Base-by-base conservation (phyloP, 768 basidiomycete genomes). In the Hirschioporus abietinus region DNA sequence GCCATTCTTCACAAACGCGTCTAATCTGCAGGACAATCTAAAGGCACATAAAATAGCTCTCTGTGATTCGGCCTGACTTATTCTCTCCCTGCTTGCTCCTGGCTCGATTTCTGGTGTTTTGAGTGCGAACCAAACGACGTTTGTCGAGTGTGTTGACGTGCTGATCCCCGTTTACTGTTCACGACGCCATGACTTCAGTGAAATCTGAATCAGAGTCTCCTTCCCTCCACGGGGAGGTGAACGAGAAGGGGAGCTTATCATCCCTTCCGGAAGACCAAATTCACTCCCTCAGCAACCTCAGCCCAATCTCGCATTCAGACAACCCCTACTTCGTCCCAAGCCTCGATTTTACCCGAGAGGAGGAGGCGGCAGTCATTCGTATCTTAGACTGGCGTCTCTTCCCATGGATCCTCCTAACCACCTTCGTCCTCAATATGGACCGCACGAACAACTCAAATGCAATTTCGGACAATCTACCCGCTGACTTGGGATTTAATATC, bases 401-500 rank as follows among this genome's bases (percentile, higher is more conserved):
- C 61, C 70, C 72, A 7, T 78, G 74, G 69, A 76, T 80, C 34
- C 59, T 66, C 26, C n/a, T 66, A 7, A 61, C 61, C 7, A 65
- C 72, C 1, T 74, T 75, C 36, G 74, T 74, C 15, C 68, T 75
- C 63, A 81, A 80, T 68, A 80, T 81, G 79, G 80, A 81, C 59
- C 73, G 79, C 7, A 81, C 80, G 17, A 81, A 81, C 68, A 73
- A 75, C 66, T 78, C 78, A 9, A 81, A 81, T 64, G 80, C 80
- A 0, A 77, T 80, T 35, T 79, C 78, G 27, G 80, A 81, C 69
- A 77, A 78, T 60, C 66, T 81, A 8, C 77, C 79, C 0, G 69
- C 68, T 9, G 78, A 81, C 66, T 69, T 81, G 15, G 80, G 80
- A 2, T 81, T 81, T 64, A 78, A 73, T 12, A 79, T 80, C 57